Conservation (phyloP, 179 eudicot genomes). For the Beta lomatogona region DNA sequence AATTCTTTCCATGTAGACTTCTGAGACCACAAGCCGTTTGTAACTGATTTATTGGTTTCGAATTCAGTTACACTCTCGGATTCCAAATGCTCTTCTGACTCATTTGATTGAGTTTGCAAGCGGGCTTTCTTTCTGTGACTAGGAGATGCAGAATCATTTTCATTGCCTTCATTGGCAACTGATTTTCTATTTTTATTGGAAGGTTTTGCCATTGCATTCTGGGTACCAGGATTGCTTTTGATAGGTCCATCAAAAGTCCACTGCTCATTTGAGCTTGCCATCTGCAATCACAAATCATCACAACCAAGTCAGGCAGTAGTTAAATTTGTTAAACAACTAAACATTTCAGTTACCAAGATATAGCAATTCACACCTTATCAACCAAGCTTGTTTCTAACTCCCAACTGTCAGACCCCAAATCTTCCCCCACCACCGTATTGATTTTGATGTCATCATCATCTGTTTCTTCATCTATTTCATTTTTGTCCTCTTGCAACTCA, state of each 20-base stretch:
- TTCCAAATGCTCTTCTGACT: slow-evolving; percentile 25
- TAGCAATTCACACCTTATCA: slow-evolving; percentile 42
- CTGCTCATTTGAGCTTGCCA: slow-evolving; percentile 29
- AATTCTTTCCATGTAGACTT: slow-evolving; percentile 52
- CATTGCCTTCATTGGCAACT: slow-evolving; percentile 30
- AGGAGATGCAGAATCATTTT: slow-evolving; percentile 26
- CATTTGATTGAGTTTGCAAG: slow-evolving; percentile 22
- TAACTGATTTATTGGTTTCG: slow-evolving; percentile 24
- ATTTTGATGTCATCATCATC: slow-evolving; percentile 57
- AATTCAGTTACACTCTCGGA: slow-evolving; percentile 22
- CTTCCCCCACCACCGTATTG: slow-evolving; percentile 47
- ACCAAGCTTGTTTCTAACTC: slow-evolving; percentile 30
- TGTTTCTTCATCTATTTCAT: slow-evolving; percentile 34
- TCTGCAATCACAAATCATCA: slow-evolving; percentile 35
- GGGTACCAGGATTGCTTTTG: slow-evolving; percentile 28
- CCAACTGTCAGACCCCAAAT: slow-evolving; percentile 31
- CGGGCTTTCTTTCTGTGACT: slow-evolving; percentile 29
- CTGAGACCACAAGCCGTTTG: slow-evolving; percentile 31
- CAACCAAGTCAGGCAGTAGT: slow-evolving; percentile 17
- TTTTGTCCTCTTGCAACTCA: slow-evolving; percentile 30
- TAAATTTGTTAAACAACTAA: background rate
- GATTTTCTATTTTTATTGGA: slow-evolving; percentile 53
- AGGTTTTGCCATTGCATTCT: slow-evolving; percentile 22
- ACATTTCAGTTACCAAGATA: background rate
- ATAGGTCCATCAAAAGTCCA: slow-evolving; percentile 27